Percentiles rank a stretch among this genome's conserved stretches.
Evolutionary conservation across 2,329 filamentous ascomycete species (phyloP).

Genomic region (Incumbomyces delicatus): DNA sequence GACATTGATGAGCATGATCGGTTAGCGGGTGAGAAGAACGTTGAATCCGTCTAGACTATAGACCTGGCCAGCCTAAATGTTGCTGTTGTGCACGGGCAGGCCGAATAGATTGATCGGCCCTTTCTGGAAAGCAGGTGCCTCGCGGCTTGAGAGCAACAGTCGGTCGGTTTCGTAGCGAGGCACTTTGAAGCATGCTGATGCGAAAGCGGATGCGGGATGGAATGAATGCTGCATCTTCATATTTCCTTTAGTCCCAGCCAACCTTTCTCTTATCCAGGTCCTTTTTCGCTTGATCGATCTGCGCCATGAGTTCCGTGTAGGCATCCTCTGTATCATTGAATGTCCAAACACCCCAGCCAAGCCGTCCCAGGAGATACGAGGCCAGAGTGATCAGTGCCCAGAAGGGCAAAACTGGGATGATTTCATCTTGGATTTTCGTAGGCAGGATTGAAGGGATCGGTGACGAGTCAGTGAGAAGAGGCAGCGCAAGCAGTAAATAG

Average conservation of each 20-base stretch:
- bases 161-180: background rate
- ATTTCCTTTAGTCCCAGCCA: constrained; percentile 30
- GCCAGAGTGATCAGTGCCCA: constrained; percentile 87
- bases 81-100: background rate
- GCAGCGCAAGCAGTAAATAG: constrained; percentile 20
- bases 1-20: constrained; percentile 90
- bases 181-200: background rate
- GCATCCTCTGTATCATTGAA: constrained; percentile 95
- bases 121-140: too few relatives aligned
- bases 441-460: constrained; percentile 21
- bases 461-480: constrained; percentile 18
- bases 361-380: constrained; percentile 80
- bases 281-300: constrained; percentile 46
- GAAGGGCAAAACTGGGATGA: constrained; percentile 85
- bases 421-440: constrained; percentile 36
- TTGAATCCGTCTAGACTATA: constrained; percentile 13
- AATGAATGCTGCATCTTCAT: too few relatives aligned
- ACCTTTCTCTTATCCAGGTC: constrained; percentile 34
- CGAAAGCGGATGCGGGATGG: background rate
- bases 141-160: background rate
- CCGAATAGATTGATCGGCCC: too few relatives aligned
- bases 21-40: constrained; percentile 43
- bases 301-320: constrained; percentile 80
- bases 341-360: constrained; percentile 85
- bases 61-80: constrained; percentile 8